Base-by-base conservation (phyloP, 805 yeast species). In the Candida quercuum region DNA sequence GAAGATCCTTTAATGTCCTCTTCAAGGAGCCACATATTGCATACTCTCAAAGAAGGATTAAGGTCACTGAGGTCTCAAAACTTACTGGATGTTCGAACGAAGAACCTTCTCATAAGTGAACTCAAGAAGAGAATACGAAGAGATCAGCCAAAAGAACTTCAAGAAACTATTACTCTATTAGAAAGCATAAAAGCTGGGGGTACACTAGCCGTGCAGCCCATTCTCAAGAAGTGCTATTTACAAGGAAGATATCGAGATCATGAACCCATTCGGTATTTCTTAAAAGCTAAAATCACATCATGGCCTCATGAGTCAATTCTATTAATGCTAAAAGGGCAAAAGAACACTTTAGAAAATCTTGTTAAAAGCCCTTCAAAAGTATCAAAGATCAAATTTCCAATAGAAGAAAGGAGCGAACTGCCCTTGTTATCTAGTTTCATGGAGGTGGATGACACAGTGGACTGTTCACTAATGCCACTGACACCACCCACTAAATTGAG, bases 221-320 rank as follows among this genome's bases (percentile, higher is more conserved):
- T 49, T 1, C 27, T 52, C 8, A 27, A 33, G 20, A 33, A 51
- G 13, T 46, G 47, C 37, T 49, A 52, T 28, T 35, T 47, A 1
- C 38, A 40, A 13, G 54, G 47, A 5, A 32, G 36, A 16, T 52
- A 47, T 26, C 26, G 47, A 22, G 50, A 49, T 21, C 48, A 50
- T 24, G 44, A 43, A 16, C 32, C 17, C 5, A 44, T 52, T 3
- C 28, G 52, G 8, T 45, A 37, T 22, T 52, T 52, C 31, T 38
- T 52, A 6, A 43, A 42, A 23, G 47, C 45, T 3, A 36, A 48
- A 10, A 35, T 51, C 13, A 38, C 41, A 2, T 33, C 35, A 15
- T 52, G 58, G 58, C 58, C 56, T 1, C n/a, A 30, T 22, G 52
- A 51, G 26, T 35, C 38, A n/a, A 28, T 42, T 3, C 13, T 42